These are phyloP conservation scores for Rhizopogon rudus DNA, from an alignment of 768 basidiomycete genomes.

Conservation along the genomic window DNA sequence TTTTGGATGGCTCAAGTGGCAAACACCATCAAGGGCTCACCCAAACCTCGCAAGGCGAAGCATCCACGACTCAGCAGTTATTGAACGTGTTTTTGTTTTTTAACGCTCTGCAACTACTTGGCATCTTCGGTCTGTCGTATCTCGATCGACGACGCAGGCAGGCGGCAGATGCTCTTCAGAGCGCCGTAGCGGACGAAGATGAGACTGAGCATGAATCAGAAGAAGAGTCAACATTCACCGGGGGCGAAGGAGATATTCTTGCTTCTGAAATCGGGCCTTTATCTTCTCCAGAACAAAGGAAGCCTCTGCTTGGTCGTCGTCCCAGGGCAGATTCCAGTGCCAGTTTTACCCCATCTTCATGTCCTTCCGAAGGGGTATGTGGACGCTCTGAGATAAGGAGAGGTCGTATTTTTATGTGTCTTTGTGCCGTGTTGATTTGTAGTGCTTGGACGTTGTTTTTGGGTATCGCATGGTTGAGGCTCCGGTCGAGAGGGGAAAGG, in stretches of 20 bases:
- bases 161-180: slow-evolving; percentile 4
- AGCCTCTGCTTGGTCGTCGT: slow-evolving; percentile 5
- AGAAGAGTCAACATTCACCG: background rate
- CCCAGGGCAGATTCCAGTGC: background rate
- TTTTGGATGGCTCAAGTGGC: slow-evolving; percentile 30
- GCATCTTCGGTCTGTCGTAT: slow-evolving; percentile 43
- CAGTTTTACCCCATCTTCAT: slow-evolving; percentile 5
- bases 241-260: slow-evolving; percentile 1
- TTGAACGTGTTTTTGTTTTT: slow-evolving; percentile 52
- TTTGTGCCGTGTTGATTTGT: slow-evolving; percentile 39
- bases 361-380: slow-evolving; percentile 10
- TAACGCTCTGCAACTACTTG: slow-evolving; percentile 52
- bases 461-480: slow-evolving; percentile 51
- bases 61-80: slow-evolving; percentile 44
- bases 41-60: background rate
- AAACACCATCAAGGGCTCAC: background rate
- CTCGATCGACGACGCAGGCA: slow-evolving; percentile 41
- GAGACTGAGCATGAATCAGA: background rate
- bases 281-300: slow-evolving; percentile 8
- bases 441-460: slow-evolving; percentile 63
- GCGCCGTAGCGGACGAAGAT: background rate
- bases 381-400: slow-evolving; percentile 36
- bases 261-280: slow-evolving; percentile 3
- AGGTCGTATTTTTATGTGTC: slow-evolving; percentile 44
- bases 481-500: slow-evolving; percentile 41